phyloP scores from a whole-genome alignment of 208 protist species.

The Leishmania gerbilli region DNA sequence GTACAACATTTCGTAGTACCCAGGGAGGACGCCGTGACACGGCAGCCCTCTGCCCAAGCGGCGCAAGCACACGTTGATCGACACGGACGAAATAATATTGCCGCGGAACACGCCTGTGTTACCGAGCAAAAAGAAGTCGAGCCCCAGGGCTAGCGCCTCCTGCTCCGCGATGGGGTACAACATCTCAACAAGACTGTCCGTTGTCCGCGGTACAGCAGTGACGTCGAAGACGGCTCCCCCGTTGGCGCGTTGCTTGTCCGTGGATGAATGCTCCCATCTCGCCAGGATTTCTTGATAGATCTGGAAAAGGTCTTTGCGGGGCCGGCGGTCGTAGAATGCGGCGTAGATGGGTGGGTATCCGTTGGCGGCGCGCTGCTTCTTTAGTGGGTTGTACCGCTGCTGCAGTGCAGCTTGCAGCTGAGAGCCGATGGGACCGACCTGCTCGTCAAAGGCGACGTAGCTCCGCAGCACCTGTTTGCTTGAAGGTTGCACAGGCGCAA shows the following conservation, averaged over 20 bases:
- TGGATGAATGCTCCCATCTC: not conserved
- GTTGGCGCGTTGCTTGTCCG: not conserved
- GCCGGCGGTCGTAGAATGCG: constrained; percentile 18
- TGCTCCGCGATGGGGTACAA: constrained; percentile 22
- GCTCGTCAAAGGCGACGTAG: constrained; percentile 21
- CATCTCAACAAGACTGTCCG: not conserved
- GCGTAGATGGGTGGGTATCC: constrained; percentile 8
- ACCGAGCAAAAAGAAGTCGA: constrained; percentile 32
- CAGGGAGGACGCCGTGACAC: constrained; percentile 18
- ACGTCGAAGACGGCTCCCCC: not conserved
- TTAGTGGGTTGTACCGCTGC: not conserved
- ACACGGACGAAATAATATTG: constrained; percentile 11
- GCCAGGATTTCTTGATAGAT: not conserved
- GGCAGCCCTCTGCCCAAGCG: constrained; percentile 23
- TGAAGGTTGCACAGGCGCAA: not conserved
- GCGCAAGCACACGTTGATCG: constrained; percentile 25
- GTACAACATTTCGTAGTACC: constrained; percentile 28
- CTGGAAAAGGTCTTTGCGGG: not conserved
- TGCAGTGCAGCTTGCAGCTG: constrained; percentile 19
- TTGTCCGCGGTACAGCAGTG: not conserved
- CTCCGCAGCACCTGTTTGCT: not conserved
- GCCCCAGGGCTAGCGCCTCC: constrained; percentile 17
- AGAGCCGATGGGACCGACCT: constrained; percentile 5
- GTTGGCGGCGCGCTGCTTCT: constrained; percentile 5
- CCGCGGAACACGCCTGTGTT: constrained; percentile 29